Evolutionary conservation across 176 grass and related monocot species (phyloP), one percentile per base, ranked within the genome.

Genomic region (Musa troglodytarum): DNA sequence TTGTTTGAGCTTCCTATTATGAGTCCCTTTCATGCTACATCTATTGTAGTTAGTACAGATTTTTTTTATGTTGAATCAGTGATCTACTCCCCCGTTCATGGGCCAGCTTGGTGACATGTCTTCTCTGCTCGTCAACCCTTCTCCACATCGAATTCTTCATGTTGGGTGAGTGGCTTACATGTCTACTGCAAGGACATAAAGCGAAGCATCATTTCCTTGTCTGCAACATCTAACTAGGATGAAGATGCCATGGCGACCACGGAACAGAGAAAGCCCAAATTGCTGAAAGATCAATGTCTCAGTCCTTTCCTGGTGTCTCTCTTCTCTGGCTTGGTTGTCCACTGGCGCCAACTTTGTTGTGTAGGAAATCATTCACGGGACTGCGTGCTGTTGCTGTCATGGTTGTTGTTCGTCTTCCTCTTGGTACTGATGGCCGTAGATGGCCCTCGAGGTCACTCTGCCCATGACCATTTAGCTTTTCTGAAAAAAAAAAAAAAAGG

Each of bases 81-180:
- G 25, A 57, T 57, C 14, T 57, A 16, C 55, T 17, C 19, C 55
- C 55, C 13, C 4, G 4, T 43, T 43, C 34, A 43, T 43, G 34
- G 34, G 6, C 55, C 11, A 16, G 16, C 14, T 4, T 17, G 14
- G 11, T 57, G 14, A 57, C 10, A 57, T 57, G 34, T 43, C 34
- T 43, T 43, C 34, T 43, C 34, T 65, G 23, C 9, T 26, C 1
- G 63, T 65, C 63, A 65, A 11, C 23, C 9, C 63, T 11, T 26
- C 9, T 43, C 34, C 34, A 43, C 23, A 26, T 65, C 63, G 11
- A 53, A 63, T 53, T 49, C 50, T 77, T 65, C 63, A 20, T 78
- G 76, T 50, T 19, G 5, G 76, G 21, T n/a, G 10, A 68, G 76
- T 68, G 51, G 63, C 76, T 16, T 6, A 67, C 76, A 78, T 26